Percentiles rank a stretch among this genome's conserved stretches.
phyloP scores from a whole-genome alignment of 2,329 filamentous ascomycete species.

The Metarhizium sp. region DNA sequence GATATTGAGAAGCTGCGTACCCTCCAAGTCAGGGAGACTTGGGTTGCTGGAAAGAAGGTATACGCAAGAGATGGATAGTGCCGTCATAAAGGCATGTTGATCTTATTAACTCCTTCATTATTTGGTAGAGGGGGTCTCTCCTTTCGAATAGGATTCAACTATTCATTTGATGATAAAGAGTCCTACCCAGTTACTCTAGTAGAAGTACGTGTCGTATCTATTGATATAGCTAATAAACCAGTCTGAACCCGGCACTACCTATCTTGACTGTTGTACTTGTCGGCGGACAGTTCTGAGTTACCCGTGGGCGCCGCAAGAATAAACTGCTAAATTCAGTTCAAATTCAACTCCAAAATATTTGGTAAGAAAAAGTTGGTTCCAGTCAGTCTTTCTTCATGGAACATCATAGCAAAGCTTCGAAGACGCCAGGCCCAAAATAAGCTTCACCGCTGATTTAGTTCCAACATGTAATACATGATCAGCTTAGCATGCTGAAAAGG shows the following conservation, averaged over 20 bases:
- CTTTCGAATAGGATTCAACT: no score
- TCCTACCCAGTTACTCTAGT: no score
- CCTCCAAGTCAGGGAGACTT: conserved; percentile 54
- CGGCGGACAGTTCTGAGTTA: not conserved
- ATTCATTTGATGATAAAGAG: no score
- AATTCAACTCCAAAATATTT: not conserved
- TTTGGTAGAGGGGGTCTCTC: no score
- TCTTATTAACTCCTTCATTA: no score
- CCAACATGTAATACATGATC: not conserved
- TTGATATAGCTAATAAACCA: not conserved
- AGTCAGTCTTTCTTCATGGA: not conserved
- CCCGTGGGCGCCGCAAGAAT: not conserved
- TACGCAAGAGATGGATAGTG: conserved; percentile 19
- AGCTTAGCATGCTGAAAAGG: not conserved
- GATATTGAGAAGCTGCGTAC: conserved; percentile 42
- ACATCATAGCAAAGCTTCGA: not conserved
- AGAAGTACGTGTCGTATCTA: not conserved
- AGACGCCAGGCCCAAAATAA: not conserved
- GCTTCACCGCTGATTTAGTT: not conserved
- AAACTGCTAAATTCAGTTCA: not conserved
- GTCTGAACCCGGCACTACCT: not conserved
- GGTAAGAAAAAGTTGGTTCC: not conserved
- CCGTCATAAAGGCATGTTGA: not conserved
- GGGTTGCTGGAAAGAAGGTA: conserved; percentile 50
- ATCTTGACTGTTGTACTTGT: not conserved